These are phyloP conservation scores for Podospora anserina DNA, from an alignment of 495 filamentous ascomycete genomes.

Conservation along the genomic window DNA sequence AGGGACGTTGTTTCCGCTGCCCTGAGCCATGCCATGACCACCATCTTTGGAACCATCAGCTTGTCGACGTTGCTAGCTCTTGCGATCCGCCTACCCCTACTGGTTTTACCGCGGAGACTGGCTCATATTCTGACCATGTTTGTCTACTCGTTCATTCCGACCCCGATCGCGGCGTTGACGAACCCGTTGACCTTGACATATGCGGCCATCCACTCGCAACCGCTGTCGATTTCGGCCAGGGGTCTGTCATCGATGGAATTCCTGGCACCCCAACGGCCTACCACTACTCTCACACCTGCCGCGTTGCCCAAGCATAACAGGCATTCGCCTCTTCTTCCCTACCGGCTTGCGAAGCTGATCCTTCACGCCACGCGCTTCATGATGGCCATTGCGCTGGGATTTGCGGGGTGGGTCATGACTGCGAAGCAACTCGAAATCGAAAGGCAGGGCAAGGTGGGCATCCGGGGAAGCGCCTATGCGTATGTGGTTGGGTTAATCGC, in stretches of 20 bases:
- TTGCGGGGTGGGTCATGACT: slow-evolving; percentile 96
- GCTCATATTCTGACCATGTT: slow-evolving; percentile 64
- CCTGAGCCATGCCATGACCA: slow-evolving; percentile 70
- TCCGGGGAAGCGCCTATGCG: slow-evolving; percentile 82
- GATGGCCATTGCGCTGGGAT: slow-evolving; percentile 83
- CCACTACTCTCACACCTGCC: slow-evolving; percentile 59
- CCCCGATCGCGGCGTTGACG: slow-evolving; percentile 76
- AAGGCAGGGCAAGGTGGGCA: slow-evolving; percentile 41
- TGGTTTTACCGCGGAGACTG: slow-evolving; percentile 73
- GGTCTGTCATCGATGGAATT: slow-evolving; percentile 76
- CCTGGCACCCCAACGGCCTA: slow-evolving; percentile 57
- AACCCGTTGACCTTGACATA: slow-evolving; percentile 91
- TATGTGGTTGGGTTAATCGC: slow-evolving; percentile 92
- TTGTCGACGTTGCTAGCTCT: slow-evolving; percentile 77
- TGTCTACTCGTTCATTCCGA: slow-evolving; percentile 75
- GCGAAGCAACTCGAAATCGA: slow-evolving; percentile 64
- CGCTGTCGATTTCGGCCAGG: slow-evolving; percentile 68
- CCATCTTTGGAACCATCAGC: slow-evolving; percentile 90
- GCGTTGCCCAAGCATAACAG: slow-evolving; percentile 50
- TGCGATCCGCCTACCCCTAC: slow-evolving; percentile 77
- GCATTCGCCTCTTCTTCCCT: slow-evolving; percentile 56
- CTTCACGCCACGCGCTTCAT: slow-evolving; percentile 86
- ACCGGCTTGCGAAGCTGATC: slow-evolving; percentile 85
- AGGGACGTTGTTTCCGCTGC: slow-evolving; percentile 79
- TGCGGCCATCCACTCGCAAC: slow-evolving; percentile 86